A percentile compares a stretch with the other conserved stretches of the same genome.
Conservation (phyloP, 1,284 basidiomycete genomes). For the Pseudozyma sp. region DNA sequence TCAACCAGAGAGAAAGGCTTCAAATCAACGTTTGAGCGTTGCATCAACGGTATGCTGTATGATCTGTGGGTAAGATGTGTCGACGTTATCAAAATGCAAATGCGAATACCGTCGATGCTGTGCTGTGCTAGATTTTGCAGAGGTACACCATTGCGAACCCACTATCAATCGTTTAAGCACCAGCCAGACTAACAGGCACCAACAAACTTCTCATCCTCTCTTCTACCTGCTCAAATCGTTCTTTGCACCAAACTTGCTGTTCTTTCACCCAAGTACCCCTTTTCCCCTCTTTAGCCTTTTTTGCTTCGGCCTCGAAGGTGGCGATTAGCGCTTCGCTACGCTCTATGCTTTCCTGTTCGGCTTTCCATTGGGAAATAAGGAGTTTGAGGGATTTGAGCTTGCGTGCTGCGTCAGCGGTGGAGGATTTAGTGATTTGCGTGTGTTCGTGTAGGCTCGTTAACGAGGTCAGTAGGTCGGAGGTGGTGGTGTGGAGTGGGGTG, state of each 20-base stretch:
- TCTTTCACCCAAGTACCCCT: slow-evolving; percentile 21
- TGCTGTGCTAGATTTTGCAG: too few relatives aligned
- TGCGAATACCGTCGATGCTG: too few relatives aligned
- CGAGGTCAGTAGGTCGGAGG: slow-evolving; percentile 14
- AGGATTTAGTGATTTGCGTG: slow-evolving; percentile 41
- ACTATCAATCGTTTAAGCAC: too few relatives aligned
- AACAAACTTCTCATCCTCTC: slow-evolving; percentile 17
- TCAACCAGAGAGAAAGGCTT: too few relatives aligned
- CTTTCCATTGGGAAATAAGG: slow-evolving; percentile 33
- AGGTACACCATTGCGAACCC: too few relatives aligned
- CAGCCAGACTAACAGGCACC: slow-evolving; percentile 17
- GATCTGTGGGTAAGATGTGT: too few relatives aligned
- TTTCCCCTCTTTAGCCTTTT: neutral
- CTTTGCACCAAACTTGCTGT: slow-evolving; percentile 28
- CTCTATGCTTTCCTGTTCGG: slow-evolving; percentile 38
- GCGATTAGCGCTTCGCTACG: slow-evolving; percentile 34
- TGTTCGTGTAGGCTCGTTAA: slow-evolving; percentile 45
- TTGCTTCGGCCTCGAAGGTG: too few relatives aligned
- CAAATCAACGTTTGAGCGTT: too few relatives aligned
- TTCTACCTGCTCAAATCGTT: slow-evolving; percentile 24
- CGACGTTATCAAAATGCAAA: too few relatives aligned
- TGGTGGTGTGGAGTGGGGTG: slow-evolving; percentile 24
- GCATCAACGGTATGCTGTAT: too few relatives aligned
- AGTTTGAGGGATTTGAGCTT: slow-evolving; percentile 33
- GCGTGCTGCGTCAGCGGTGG: slow-evolving; percentile 36